phyloP scores from a whole-genome alignment of 768 basidiomycete genomes.

The Daedalea quercina region DNA sequence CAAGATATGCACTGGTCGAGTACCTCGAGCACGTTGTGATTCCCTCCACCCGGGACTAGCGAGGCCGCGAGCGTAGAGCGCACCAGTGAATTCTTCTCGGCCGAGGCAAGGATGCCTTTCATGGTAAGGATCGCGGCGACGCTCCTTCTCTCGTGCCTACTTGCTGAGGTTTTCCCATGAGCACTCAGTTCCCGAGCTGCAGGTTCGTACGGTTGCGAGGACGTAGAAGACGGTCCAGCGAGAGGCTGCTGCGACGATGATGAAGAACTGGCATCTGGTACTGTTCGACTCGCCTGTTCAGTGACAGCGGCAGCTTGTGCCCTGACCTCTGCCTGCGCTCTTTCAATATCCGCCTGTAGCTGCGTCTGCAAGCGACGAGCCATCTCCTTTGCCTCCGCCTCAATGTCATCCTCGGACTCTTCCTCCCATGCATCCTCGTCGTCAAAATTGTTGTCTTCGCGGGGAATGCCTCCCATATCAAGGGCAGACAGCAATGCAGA shows the following conservation, averaged over 20 bases:
- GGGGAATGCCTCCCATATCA: no score
- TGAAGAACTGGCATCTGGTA: background rate
- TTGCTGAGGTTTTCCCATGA: slow-evolving; percentile 10
- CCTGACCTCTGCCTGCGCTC: slow-evolving; percentile 43
- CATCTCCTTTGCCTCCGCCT: slow-evolving; percentile 70
- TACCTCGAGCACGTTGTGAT: slow-evolving; percentile 49
- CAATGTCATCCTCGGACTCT: slow-evolving; percentile 51
- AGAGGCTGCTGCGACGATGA: background rate
- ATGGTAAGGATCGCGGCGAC: slow-evolving; percentile 61
- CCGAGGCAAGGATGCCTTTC: slow-evolving; percentile 50
- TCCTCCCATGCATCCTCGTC: slow-evolving; percentile 45
- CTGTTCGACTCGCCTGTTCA: background rate
- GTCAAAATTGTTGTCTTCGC: no score
- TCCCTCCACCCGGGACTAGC: slow-evolving; percentile 37
- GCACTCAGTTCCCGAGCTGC: background rate
- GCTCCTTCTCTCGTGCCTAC: slow-evolving; percentile 31
- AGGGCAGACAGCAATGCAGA: no score
- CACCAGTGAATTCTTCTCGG: slow-evolving; percentile 51
- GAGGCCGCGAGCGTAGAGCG: slow-evolving; percentile 46
- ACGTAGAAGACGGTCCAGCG: slow-evolving; percentile 2
- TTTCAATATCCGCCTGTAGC: slow-evolving; percentile 70
- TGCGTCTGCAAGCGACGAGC: slow-evolving; percentile 70
- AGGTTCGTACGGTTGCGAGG: background rate
- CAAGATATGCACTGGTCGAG: slow-evolving; percentile 42
- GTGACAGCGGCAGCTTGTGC: slow-evolving; percentile 13